Evolutionary conservation across 805 yeast species (phyloP).

Genomic region (Sugiyamaella chiloensis): DNA sequence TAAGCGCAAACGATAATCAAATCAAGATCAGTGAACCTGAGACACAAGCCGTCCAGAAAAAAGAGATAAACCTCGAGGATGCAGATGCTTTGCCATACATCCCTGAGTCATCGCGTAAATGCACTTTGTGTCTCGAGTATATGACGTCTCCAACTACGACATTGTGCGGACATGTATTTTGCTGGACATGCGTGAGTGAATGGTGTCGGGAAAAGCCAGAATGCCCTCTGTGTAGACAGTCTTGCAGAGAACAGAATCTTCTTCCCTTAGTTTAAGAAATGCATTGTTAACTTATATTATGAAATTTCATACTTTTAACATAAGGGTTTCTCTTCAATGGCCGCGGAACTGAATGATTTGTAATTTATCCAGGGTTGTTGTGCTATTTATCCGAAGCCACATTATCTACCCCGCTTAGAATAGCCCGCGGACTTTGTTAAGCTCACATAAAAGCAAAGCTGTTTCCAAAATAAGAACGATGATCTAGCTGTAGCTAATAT

Average conservation of each 20-base stretch:
- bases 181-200: slow-evolving; percentile 86
- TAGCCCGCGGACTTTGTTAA: too few species aligned
- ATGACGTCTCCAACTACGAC: slow-evolving; percentile 85
- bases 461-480: too few species aligned
- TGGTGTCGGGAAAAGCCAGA: slow-evolving; percentile 88
- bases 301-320: too few species aligned
- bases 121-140: slow-evolving; percentile 78
- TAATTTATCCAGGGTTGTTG: neutral
- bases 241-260: slow-evolving; percentile 57
- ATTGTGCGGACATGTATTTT: slow-evolving; percentile 87
- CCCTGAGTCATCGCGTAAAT: slow-evolving; percentile 64
- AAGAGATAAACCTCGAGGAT: slow-evolving; percentile 53
- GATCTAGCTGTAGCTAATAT: too few species aligned
- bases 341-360: too few species aligned
- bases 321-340: too few species aligned
- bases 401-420: neutral
- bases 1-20: neutral
- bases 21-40: neutral
- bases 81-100: slow-evolving; percentile 59
- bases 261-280: slow-evolving; percentile 43
- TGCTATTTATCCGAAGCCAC: neutral
- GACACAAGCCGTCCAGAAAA: neutral
- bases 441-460: too few species aligned
- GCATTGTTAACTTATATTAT: neutral
- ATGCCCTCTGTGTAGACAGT: slow-evolving; percentile 87